These are phyloP conservation scores for Rhypophila decipiens DNA, from an alignment of 495 filamentous ascomycete genomes.

Conservation along the genomic window DNA sequence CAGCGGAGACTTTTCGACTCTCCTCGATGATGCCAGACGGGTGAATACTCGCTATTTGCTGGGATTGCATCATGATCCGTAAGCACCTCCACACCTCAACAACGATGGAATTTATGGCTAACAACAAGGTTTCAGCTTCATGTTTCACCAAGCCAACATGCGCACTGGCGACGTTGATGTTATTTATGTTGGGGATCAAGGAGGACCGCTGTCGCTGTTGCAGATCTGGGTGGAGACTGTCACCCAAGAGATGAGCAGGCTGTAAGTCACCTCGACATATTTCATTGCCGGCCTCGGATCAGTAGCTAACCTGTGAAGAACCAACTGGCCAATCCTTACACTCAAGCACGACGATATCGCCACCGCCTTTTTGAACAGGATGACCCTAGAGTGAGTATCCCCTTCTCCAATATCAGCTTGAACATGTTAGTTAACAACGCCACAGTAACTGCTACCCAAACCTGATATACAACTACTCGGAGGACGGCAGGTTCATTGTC, in stretches of 20 bases:
- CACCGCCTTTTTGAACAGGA: slow-evolving; percentile 42
- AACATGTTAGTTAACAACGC: background rate
- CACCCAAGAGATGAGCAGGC: slow-evolving; percentile 50
- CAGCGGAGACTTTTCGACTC: slow-evolving; percentile 38
- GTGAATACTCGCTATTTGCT: slow-evolving; percentile 53
- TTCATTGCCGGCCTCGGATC: background rate
- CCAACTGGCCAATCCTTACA: slow-evolving; percentile 52
- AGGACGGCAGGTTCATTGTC: slow-evolving; percentile 37
- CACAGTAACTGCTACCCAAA: slow-evolving; percentile 41
- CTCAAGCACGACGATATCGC: slow-evolving; percentile 53
- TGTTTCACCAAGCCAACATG: slow-evolving; percentile 57
- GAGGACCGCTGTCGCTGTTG: slow-evolving; percentile 45
- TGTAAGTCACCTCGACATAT: slow-evolving; percentile 13
- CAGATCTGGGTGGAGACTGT: slow-evolving; percentile 58
- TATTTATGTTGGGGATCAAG: slow-evolving; percentile 47
- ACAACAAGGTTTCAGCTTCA: slow-evolving; percentile 19
- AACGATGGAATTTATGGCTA: background rate
- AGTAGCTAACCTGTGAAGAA: slow-evolving; percentile 9
- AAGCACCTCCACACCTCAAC: background rate
- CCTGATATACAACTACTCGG: slow-evolving; percentile 38
- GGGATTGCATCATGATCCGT: slow-evolving; percentile 44
- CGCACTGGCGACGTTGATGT: slow-evolving; percentile 40
- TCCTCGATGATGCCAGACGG: slow-evolving; percentile 42
- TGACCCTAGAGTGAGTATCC: slow-evolving; percentile 39
- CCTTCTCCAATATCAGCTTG: background rate